Base-by-base conservation (phyloP, 306 rosid genomes). In the Ziziphus jujuba region DNA sequence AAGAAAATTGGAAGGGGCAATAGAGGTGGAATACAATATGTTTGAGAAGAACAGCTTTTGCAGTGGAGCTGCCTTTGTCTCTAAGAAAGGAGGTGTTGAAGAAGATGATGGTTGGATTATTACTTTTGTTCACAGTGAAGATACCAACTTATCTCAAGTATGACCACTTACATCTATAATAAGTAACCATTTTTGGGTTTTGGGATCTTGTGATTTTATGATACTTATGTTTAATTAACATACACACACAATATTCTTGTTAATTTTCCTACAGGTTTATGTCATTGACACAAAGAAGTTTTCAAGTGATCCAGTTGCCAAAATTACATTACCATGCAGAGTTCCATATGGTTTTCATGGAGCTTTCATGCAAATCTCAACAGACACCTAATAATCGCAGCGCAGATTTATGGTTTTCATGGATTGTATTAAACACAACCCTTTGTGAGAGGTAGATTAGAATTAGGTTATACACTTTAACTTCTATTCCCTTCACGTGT, bases 51-150 rank as follows among this genome's bases (percentile, higher is more conserved):
- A 78, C 24, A 76, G 66, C 51, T 91, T 72, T 53, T 83, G 95
- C 81, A 81, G 55, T 40, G 96, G 98, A 43, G 69, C 87, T 60
- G 66, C 86, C 0, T 91, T 91, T 82, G 92, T 84, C 7, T 69
- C 87, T 0, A 75, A 45, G 77, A 72, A 71, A 49, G 74, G 61
- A 48, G 86, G 82, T 22, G 2, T 59, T 17, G 81, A 82, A 64
- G 96, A 89, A 87, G 96, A 91, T 75, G 95, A 87, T 38, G 96
- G 89, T 66, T 91, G 90, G 96, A 69, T 87, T 38, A 64, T 91
- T 54, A 75, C 87, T 66, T 82, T 83, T 82, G 90, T 87, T 77
- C 98, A 91, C 77, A 85, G 79, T 31, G 98, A 89, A 78, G 84
- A 77, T 47, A 65, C 86, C 10, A 60, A 56, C 66, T 72, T 24